Evolutionary conservation across 345 rosid species (phyloP), one percentile per base, ranked within the genome.

Genomic region (Salix viminalis): DNA sequence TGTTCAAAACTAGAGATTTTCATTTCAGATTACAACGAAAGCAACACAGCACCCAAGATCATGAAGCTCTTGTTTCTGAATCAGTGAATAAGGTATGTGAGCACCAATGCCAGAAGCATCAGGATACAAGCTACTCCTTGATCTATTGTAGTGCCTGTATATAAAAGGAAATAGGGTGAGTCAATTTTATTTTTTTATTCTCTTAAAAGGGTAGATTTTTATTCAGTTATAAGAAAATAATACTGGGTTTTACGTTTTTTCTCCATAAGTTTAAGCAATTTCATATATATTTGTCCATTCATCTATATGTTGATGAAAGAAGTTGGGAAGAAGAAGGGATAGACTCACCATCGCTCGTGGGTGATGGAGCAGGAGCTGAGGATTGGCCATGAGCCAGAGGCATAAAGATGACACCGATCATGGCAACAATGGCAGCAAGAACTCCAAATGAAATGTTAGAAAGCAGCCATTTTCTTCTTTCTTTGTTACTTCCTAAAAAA

Each of bases 61-160:
- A 54, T 21, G 61, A 19, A 23, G 24, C 26, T 9, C n/a, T 12
- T 32, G 23, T 30, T 30, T n/a, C 11, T 26, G 58, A 16, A 30
- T 77, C 70, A 76, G 26, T 81, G 84, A 24, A 76, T 69, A 23
- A 81, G 74, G 67, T 81, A 81, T 1, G 84, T 77, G 36, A 73
- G 75, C 36, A 69, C 84, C 75, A 81, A 26, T 0, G 84, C 84
- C 46, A 81, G 70, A 28, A 81, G 61, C 84, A 81, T 81, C 26
- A 81, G 77, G 32, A 77, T 46, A 52, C 39, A 81, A 0, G 84
- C 84, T 50, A 81, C 32, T 37, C 77, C 84, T 62, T 81, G 84
- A 62, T 81, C 84, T 26, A 81, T 69, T 37, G 80, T 16, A 2
- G 71, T 69, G 18, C 84, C 80, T 76, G 74, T 58, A 23, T n/a